Evolutionary conservation across 1,284 basidiomycete species (phyloP).

Genomic region (Pascua sp.): DNA sequence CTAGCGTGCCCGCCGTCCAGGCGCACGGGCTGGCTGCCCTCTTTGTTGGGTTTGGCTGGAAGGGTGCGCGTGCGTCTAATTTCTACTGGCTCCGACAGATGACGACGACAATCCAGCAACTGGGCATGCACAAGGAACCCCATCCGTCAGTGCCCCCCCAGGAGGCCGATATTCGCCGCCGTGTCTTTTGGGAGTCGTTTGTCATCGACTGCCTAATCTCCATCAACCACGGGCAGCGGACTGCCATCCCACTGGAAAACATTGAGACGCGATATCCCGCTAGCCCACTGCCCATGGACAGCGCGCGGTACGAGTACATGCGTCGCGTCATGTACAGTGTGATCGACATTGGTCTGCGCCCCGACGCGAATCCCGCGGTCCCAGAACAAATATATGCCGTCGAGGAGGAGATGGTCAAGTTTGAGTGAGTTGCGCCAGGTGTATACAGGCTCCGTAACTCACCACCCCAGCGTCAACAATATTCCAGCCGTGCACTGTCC

Average conservation of each 20-base stretch:
- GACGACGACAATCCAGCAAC: conserved; percentile 38
- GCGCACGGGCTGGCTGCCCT: conserved; percentile 35
- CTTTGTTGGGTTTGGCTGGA: conserved; percentile 43
- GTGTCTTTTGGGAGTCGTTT: conserved; percentile 42
- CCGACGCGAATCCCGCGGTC: conserved; percentile 29
- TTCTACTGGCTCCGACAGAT: conserved; percentile 43
- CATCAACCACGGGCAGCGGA: conserved; percentile 41
- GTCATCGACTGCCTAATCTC: conserved; percentile 38
- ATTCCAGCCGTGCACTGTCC: conserved; percentile 33
- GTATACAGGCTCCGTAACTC: too few relatives aligned
- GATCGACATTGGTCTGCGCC: conserved; percentile 38
- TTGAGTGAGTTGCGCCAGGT: conserved; percentile 5
- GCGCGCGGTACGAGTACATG: conserved; percentile 39
- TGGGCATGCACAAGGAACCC: conserved; percentile 43
- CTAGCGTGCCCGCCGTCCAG: conserved; percentile 41
- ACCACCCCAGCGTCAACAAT: conserved; percentile 12
- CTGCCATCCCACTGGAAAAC: conserved; percentile 34
- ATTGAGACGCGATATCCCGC: conserved; percentile 37
- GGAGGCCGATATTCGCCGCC: conserved; percentile 38
- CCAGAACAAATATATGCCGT: conserved; percentile 28
- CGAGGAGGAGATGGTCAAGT: conserved; percentile 24
- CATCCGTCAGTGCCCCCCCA: conserved; percentile 33
- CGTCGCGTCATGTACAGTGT: conserved; percentile 28
- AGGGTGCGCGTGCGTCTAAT: conserved; percentile 36
- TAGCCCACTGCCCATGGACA: conserved; percentile 3